phyloP scores from a whole-genome alignment of 1,139 yeast species.

The Diutina scorzettiae region DNA sequence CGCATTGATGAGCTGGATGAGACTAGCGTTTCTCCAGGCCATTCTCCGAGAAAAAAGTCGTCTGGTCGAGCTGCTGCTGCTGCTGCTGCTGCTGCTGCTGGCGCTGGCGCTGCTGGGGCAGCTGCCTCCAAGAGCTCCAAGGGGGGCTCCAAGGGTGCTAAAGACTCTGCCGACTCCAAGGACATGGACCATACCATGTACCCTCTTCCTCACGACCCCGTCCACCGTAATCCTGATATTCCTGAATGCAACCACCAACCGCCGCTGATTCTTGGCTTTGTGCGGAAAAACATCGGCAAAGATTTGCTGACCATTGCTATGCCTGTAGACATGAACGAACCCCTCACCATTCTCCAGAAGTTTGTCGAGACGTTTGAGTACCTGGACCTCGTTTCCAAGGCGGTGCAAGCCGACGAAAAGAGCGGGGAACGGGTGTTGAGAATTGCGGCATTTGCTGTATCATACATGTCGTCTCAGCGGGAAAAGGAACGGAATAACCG shows the following conservation, averaged over 20 bases:
- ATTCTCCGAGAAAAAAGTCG: background rate
- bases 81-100: background rate
- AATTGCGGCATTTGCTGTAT: constrained; percentile 75
- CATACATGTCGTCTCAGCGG: constrained; percentile 58
- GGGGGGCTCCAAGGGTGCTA: background rate
- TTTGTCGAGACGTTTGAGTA: constrained; percentile 75
- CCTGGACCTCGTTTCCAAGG: constrained; percentile 50
- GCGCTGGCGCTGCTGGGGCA: background rate
- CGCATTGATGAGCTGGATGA: constrained; percentile 5
- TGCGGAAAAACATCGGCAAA: constrained; percentile 86
- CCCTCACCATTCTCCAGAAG: constrained; percentile 69
- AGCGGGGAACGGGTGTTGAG: constrained; percentile 52
- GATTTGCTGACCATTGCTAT: constrained; percentile 77
- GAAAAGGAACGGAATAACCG: constrained; percentile 65
- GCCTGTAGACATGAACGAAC: constrained; percentile 94
- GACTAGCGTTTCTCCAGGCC: background rate
- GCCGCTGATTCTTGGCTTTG: constrained; percentile 67
- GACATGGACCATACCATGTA: constrained; percentile 29
- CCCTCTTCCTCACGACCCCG: constrained; percentile 48
- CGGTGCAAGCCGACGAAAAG: constrained; percentile 30
- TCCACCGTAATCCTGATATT: constrained; percentile 51
- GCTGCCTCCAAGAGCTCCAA: background rate
- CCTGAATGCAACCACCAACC: constrained; percentile 54
- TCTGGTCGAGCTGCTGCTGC: background rate
- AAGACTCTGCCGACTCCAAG: constrained; percentile 7